Conservation (phyloP, 345 rosid species). For the Eucalyptus grandis region DNA sequence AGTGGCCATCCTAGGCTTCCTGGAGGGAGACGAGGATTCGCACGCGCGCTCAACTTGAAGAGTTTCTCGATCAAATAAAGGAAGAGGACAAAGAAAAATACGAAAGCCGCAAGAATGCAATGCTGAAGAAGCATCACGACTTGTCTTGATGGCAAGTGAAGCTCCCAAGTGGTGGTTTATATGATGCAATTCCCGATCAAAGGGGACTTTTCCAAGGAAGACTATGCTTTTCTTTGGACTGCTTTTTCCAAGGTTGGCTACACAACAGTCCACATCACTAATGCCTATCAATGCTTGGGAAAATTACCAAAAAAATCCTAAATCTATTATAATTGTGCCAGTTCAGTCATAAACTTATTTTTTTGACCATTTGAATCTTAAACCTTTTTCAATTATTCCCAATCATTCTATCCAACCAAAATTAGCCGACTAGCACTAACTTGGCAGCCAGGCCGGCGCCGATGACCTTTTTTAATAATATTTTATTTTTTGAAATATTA, state of each 20-base stretch:
- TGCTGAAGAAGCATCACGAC: not conserved
- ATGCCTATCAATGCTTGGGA: too few relatives aligned
- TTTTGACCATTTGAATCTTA: too few relatives aligned
- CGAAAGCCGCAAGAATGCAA: not conserved
- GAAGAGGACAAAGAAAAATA: not conserved
- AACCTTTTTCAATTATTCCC: too few relatives aligned
- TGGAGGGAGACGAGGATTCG: not conserved
- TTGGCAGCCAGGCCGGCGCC: fast-evolving
- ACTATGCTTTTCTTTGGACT: not conserved
- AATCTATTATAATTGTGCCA: too few relatives aligned
- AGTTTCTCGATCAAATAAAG: not conserved
- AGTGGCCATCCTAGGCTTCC: not conserved
- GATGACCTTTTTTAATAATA: too few relatives aligned
- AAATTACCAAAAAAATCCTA: too few relatives aligned
- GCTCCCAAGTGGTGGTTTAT: not conserved
- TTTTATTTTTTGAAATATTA: too few relatives aligned
- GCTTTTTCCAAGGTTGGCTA: too few relatives aligned
- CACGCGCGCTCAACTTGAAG: not conserved
- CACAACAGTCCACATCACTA: too few relatives aligned
- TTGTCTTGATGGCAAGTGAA: not conserved
- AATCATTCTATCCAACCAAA: too few relatives aligned
- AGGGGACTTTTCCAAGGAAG: not conserved
- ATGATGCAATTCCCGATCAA: not conserved
- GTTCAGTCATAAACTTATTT: too few relatives aligned
- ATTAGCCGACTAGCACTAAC: too few relatives aligned